Conservation (phyloP, 192 early-diverging fungal genomes). For the Funneliformis geosporum region DNA sequence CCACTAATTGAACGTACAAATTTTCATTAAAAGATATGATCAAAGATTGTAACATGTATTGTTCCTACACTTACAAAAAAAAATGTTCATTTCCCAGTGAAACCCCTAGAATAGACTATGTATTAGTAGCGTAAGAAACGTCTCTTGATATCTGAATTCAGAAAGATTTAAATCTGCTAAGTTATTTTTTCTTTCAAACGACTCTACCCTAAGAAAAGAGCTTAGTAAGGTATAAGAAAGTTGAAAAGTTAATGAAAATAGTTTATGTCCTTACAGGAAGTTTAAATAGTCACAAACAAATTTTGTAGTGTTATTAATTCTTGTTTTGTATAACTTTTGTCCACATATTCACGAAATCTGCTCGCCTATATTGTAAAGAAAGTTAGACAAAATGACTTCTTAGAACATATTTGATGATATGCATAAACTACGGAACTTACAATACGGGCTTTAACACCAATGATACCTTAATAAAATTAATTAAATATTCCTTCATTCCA, state of each 20-base stretch:
- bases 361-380: constrained; percentile 1
- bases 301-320: constrained; percentile 4
- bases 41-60: neutral
- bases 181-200: constrained; percentile 13
- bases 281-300: constrained; percentile 15
- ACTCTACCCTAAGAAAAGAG: constrained; percentile 15
- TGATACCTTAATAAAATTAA: constrained; percentile 20
- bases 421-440: neutral
- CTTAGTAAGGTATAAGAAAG: neutral
- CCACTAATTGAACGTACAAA: constrained; percentile 17
- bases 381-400: constrained; percentile 7
- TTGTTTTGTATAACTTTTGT: neutral
- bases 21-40: constrained; percentile 5
- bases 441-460: neutral
- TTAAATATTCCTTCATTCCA: constrained; percentile 14
- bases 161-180: neutral
- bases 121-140: neutral
- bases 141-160: constrained; percentile 19
- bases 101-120: neutral
- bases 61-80: constrained; percentile 25
- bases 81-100: neutral
- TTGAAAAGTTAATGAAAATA: constrained; percentile 3
- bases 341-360: constrained; percentile 2
- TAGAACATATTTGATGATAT: neutral
- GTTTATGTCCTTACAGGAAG: neutral